Base-by-base conservation (phyloP, 495 filamentous ascomycete genomes). In the Margaritispora aquatica region DNA sequence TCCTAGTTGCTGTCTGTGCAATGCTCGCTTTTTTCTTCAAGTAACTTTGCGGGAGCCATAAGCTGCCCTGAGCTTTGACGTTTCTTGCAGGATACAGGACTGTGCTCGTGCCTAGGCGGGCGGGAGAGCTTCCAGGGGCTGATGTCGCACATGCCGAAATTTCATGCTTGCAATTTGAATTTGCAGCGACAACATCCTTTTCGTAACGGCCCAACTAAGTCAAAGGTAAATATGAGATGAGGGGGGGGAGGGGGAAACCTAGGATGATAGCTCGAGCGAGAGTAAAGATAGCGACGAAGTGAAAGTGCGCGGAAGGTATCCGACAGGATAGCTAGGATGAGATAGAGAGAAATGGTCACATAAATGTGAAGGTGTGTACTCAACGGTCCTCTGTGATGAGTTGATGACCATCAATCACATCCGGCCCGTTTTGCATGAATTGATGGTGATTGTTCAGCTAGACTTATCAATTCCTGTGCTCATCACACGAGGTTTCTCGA, bases 61-160 rank as follows among this genome's bases (percentile, higher is more conserved):
- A 63, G 61, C 50, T 61, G 61, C 58, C 38, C 58, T 55, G 34
- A 63, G 61, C 50, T 61, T 49, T 59, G 61, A 55, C 51, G 11
- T 27, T 52, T 51, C 23, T 63, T n/a, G n/a, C n/a, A n/a, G n/a
- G n/a, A n/a, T n/a, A n/a, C n/a, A n/a, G n/a, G n/a, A n/a, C n/a
- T n/a, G n/a, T n/a, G n/a, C n/a, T n/a, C n/a, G n/a, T n/a, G n/a
- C n/a, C n/a, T n/a, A n/a, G n/a, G 54, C 60, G 62, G 54, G 31
- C 63, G 62, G 62, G 63, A 60, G 57, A 55, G 54, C 34, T 24
- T 60, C 46, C 51, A n/a, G n/a, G n/a, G n/a, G n/a, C n/a, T n/a
- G n/a, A 67, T 67, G 65, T 67, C 59, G 62, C 56, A 67, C 65
- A 67, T 67, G 29, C 51, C 49, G 57, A 38, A n/a, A n/a, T n/a